These are phyloP conservation scores for Adansonia grandidieri DNA, from an alignment of 441 rosid genomes.

Conservation along the genomic window DNA sequence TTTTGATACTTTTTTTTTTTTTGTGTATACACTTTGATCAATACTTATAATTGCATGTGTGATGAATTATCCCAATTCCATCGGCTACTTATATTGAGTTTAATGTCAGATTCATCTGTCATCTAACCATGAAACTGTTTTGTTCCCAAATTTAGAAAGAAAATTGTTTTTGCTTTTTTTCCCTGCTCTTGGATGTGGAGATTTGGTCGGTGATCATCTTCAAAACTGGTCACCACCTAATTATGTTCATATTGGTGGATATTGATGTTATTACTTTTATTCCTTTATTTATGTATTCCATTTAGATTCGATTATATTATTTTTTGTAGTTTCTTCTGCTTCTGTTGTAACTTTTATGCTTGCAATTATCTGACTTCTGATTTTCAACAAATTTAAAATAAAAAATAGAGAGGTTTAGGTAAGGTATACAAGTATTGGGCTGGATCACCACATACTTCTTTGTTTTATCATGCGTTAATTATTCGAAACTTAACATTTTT, in stretches of 20 bases:
- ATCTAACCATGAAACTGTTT: neutral
- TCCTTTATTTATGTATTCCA: neutral
- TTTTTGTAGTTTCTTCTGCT: neutral
- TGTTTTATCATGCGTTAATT: neutral
- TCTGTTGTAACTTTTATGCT: neutral
- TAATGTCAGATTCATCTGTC: neutral
- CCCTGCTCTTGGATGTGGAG: neutral
- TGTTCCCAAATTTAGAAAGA: neutral
- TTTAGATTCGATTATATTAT: neutral
- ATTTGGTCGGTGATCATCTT: neutral
- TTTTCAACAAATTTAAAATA: neutral
- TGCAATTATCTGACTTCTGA: constrained; percentile 12
- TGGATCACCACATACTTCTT: neutral
- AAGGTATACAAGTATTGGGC: neutral
- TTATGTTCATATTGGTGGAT: neutral
- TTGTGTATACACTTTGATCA: neutral
- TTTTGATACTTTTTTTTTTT: neutral
- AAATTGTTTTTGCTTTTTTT: neutral
- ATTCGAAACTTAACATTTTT: neutral
- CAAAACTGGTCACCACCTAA: neutral
- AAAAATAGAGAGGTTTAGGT: neutral
- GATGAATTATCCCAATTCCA: neutral
- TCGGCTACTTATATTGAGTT: neutral
- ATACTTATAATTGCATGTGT: neutral
- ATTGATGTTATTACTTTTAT: neutral